Base-by-base conservation (phyloP, 495 filamentous ascomycete genomes). In the Trichoderma gamsii region DNA sequence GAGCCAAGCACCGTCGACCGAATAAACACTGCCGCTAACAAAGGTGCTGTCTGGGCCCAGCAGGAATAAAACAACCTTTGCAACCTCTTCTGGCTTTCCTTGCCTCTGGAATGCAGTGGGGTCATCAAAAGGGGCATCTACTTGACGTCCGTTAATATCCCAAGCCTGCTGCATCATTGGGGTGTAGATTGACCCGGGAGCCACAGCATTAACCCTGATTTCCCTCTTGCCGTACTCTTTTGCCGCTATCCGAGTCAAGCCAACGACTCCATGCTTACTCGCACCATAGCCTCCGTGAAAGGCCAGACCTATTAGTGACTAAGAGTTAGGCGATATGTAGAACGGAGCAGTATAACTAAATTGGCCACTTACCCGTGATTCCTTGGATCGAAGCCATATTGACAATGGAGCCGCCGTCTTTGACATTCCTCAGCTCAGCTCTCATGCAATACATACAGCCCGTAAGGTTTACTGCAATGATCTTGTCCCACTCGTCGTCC, bases 391-490 rank as follows among this genome's bases (percentile, higher is more conserved):
- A 81, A 4, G 81, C 74, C 27, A 84, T 83, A 75, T 85, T 87
- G 18, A 89, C 87, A 71, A 89, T 87, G 66, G 76, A 78, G 69
- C 78, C 78, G 44, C 78, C 79, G 4, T 78, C 75, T 77, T 70
- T 21, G 9, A 85, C 83, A 52, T 77, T 78, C 63, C 73, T 75
- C 63, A 88, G 71, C 72, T 88, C 77, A 25, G 84, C 84, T 43
- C 84, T 77, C 66, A 87, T 61, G 71, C 84, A 87, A 69, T 83
- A 82, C 81, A 87, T 85, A 65, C 82, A 78, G 0, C 86, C 86
- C 18, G 79, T 83, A 29, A 86, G 69, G 72, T 88, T 87, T 18
- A 86, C 83, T 6, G 77, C 76, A 21, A 87, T 77, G 41, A 86
- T 76, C 69, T 72, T 70, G 70, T 86, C 73, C 84, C 83, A 87